Percentiles rank a stretch among this genome's conserved stretches.
phyloP scores from a whole-genome alignment of 371 early-diverging fungal genomes.

The Mortierella sp. region DNA sequence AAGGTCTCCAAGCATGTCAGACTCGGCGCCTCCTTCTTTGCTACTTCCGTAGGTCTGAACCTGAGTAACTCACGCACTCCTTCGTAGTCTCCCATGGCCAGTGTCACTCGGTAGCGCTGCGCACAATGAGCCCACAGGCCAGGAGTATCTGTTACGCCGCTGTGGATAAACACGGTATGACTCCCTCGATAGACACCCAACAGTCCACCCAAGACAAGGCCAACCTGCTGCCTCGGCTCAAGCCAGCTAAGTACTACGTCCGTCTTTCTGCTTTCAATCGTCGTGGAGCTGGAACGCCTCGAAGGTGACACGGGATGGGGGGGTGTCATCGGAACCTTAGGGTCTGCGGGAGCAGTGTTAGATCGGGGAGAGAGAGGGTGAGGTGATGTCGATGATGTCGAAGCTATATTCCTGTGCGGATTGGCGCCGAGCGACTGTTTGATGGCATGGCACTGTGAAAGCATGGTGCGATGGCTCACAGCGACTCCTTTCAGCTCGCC shows the following conservation, averaged over 20 bases:
- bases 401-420: slow-evolving; percentile 23
- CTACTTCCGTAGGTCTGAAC: slow-evolving; percentile 62
- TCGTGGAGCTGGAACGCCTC: slow-evolving; percentile 25
- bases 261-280: slow-evolving; percentile 23
- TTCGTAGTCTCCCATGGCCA: slow-evolving; percentile 78
- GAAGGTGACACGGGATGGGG: slow-evolving; percentile 34
- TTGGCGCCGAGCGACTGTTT: slow-evolving; percentile 52
- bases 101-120: slow-evolving; percentile 70
- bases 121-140: slow-evolving; percentile 78
- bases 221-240: slow-evolving; percentile 89
- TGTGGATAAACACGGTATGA: slow-evolving; percentile 72
- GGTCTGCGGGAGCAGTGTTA: slow-evolving; percentile 11
- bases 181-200: slow-evolving; percentile 79
- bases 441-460: slow-evolving; percentile 73
- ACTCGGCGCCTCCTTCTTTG: slow-evolving; percentile 70
- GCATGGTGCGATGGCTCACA: slow-evolving; percentile 80
- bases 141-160: slow-evolving; percentile 71
- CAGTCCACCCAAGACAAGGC: slow-evolving; percentile 76
- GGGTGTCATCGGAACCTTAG: slow-evolving; percentile 38
- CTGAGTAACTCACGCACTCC: slow-evolving; percentile 67
- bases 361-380: slow-evolving; percentile 20
- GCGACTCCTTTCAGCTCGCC: slow-evolving; percentile 89
- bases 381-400: slow-evolving; percentile 17
- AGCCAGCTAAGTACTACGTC: slow-evolving; percentile 74
- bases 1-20: slow-evolving; percentile 73